Percentiles rank a stretch among this genome's conserved stretches.
These are phyloP conservation scores for Calonectria leucothoes DNA, from an alignment of 2,329 filamentous ascomycete genomes.

Conservation along the genomic window DNA sequence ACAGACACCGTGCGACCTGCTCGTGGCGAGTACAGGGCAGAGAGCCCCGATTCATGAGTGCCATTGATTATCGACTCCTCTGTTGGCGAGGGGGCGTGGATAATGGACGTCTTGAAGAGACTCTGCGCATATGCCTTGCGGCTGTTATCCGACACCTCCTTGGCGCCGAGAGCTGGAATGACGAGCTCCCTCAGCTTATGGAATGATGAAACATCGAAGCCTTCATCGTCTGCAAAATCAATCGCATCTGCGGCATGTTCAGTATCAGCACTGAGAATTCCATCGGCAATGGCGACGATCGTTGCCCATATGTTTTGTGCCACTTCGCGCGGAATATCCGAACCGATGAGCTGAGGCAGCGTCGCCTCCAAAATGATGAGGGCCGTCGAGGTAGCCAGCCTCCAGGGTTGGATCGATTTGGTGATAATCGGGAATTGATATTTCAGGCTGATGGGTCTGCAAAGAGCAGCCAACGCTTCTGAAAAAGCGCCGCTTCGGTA, in stretches of 20 bases:
- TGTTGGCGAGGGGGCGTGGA: conserved; percentile 71
- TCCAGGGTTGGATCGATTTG: conserved; percentile 81
- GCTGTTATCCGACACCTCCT: conserved; percentile 72
- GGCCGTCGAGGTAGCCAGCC: conserved; percentile 77
- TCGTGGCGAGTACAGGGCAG: conserved; percentile 70
- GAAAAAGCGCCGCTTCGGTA: conserved; percentile 76
- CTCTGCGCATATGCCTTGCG: conserved; percentile 78
- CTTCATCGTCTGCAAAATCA: conserved; percentile 75
- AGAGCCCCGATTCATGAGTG: conserved; percentile 63
- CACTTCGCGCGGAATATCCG: conserved; percentile 57
- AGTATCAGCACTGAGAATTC: conserved; percentile 76
- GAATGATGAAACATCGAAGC: conserved; percentile 85
- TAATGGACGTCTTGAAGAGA: conserved; percentile 84
- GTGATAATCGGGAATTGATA: conserved; percentile 81
- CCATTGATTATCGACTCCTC: conserved; percentile 67
- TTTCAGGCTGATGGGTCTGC: conserved; percentile 79
- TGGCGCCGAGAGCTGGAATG: conserved; percentile 77
- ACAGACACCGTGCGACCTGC: conserved; percentile 79
- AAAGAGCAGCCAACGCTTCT: conserved; percentile 74
- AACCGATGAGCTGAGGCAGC: conserved; percentile 68
- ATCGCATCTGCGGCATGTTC: conserved; percentile 56
- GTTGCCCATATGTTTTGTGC: conserved; percentile 75
- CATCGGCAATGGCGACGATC: conserved; percentile 73
- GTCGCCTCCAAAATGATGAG: conserved; percentile 76
- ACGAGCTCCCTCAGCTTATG: conserved; percentile 76